Evolutionary conservation across 2,329 filamentous ascomycete species (phyloP), one percentile per base, ranked within the genome.

Genomic region (Nemania sp.): DNA sequence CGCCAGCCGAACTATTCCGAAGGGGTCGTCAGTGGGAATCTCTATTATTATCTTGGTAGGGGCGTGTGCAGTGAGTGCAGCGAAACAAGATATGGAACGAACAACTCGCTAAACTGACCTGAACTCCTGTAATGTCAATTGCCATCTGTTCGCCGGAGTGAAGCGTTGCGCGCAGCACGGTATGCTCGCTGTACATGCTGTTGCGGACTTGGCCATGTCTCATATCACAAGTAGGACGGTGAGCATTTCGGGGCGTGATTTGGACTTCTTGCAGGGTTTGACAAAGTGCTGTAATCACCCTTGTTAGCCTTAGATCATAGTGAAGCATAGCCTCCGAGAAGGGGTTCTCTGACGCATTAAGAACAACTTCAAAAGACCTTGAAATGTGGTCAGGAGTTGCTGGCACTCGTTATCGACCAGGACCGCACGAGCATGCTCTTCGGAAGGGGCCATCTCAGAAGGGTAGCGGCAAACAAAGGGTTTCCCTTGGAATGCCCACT

Each of bases 1-100:
- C 54, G 54, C 59, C 59, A 62, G n/a, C 59, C 59, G 13, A 54
- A 59, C 59, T 62, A 50, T 42, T 2, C 18, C 50, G 18, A 55
- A 42, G 18, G 17, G 17, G 17, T 7, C 10, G 43, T 57, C 20
- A 58, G 42, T 43, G 18, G 58, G 43, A 18, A 29, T 45, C 2
- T 18, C 9, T 34, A 29, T 39, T 1, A 35, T 17, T 32, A 13
- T 17, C 25, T 11, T 43, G 17, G n/a, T 20, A 40, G 11, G 21
- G n/a, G 15, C 5, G 20, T 6, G 5, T 25, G 12, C 43, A n/a
- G n/a, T 40, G 32, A 52, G 12, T 53, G 34, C 18, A 32, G 34
- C 32, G 21, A 47, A 17, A 39, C 32, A 43, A 20, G 2, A 42
- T 32, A 6, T 43, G n/a, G 17, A 29, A 50, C 17, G 29, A 40